phyloP scores from a whole-genome alignment of 768 basidiomycete species.

The Agaricus sinodeliciosus region DNA sequence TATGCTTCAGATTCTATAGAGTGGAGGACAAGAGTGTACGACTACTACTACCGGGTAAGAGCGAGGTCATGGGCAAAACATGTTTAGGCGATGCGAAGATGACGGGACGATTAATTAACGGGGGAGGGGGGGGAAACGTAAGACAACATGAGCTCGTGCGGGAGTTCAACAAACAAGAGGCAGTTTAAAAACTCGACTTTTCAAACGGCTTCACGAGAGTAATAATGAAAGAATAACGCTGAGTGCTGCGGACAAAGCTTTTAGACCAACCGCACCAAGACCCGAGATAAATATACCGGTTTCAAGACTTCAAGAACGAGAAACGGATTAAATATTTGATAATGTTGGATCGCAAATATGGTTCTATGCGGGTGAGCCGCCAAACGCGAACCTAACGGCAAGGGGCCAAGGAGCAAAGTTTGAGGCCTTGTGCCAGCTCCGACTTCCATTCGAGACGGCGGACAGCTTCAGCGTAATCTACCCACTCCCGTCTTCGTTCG shows the following conservation, averaged over 20 bases:
- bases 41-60: neutral
- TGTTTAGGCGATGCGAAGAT: neutral
- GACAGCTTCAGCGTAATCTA: conserved; percentile 78
- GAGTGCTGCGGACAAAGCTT: neutral
- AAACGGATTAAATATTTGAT: conserved; percentile 3
- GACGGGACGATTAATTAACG: neutral
- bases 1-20: neutral
- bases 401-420: conserved; percentile 59
- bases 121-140: neutral
- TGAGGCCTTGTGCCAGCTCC: conserved; percentile 75
- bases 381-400: conserved; percentile 14
- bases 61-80: neutral
- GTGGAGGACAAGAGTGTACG: neutral
- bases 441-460: conserved; percentile 74
- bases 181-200: too few relatives aligned
- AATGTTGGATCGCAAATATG: neutral
- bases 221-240: too few relatives aligned
- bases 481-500: conserved; percentile 82
- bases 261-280: neutral
- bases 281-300: neutral
- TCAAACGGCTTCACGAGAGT: too few relatives aligned
- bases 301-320: neutral
- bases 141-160: conserved; percentile 7
- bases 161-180: conserved; percentile 10
- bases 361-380: neutral